These are phyloP conservation scores for Breviolum minutum DNA, from an alignment of 73 alveolate genomes.

Conservation along the genomic window DNA sequence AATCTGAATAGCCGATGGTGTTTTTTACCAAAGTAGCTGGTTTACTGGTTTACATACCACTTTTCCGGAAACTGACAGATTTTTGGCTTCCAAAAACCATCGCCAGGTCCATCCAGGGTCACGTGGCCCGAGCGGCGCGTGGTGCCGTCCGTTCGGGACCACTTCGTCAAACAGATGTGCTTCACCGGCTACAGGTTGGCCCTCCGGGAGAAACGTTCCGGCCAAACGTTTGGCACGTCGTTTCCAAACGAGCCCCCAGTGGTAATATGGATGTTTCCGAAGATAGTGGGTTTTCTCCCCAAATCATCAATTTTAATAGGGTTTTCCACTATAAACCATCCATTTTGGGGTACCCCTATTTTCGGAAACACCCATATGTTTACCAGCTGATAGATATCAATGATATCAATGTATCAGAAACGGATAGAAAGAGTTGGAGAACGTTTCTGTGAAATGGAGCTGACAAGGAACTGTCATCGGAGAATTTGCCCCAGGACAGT, in stretches of 20 bases:
- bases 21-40: neutral
- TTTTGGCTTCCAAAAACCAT: too few relatives aligned
- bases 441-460: neutral
- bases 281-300: too few relatives aligned
- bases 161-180: constrained; percentile 64
- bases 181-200: constrained; percentile 64
- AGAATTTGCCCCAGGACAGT: constrained; percentile 69
- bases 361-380: too few relatives aligned
- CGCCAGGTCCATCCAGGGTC: constrained; percentile 77
- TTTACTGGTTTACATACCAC: neutral
- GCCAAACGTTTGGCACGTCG: neutral
- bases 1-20: too few relatives aligned
- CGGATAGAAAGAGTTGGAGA: neutral
- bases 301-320: too few relatives aligned
- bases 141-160: constrained; percentile 93
- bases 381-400: too few relatives aligned
- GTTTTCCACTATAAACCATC: neutral
- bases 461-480: constrained; percentile 74
- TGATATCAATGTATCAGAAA: neutral
- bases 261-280: neutral
- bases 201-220: neutral
- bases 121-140: constrained; percentile 79
- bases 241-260: neutral
- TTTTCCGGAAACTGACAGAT: too few relatives aligned
- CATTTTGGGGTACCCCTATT: too few relatives aligned